Base-by-base conservation (phyloP, 345 rosid species). In the Boechera stricta region DNA sequence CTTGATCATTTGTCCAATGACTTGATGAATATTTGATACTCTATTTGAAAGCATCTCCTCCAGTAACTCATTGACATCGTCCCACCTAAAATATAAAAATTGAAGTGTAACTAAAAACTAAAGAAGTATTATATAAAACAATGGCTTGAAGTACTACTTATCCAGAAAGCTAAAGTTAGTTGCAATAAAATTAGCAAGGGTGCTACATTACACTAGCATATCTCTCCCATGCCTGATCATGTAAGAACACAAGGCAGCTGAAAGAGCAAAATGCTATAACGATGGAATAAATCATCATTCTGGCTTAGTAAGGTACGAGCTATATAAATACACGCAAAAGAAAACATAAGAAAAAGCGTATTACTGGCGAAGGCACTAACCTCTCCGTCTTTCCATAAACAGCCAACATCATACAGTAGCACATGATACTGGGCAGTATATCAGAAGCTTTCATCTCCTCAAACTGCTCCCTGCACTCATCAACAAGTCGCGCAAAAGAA, bases 391-490 rank as follows among this genome's bases (percentile, higher is more conserved):
- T 92, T 12, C 95, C 94, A 81, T 90, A 92, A 72, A 92, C 96
- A 78, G 98, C 93, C 32, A 94, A 84, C 98, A 94, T 87, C 90
- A 89, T 90, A 76, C 97, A 94, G 83, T 94, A 90, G 84, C 92
- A 89, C 83, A 89, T 88, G 77, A 94, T 89, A 74, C 92, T 94
- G 44, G 94, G 97, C 69, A 89, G 74, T 64, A 92, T 83, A 73
- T 96, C 96, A 9, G 84, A 85, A 38, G 89, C 85, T 86, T 86
- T 90, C 80, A 92, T 92, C 86, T 92, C 97, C 75, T 82, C 86
- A 85, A 90, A 94, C 77, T 94, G 97, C 85, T 92, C 99, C 82
- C 82, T 85, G 71, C 97, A 83, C 87, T 94, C 96, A 80, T 92
- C 98, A 73, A 86, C 89, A 62, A 92, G 89, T 56, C 98, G 90